Evolutionary conservation across 2,329 filamentous ascomycete species (phyloP).

Genomic region (Trichoderma semiorbis): DNA sequence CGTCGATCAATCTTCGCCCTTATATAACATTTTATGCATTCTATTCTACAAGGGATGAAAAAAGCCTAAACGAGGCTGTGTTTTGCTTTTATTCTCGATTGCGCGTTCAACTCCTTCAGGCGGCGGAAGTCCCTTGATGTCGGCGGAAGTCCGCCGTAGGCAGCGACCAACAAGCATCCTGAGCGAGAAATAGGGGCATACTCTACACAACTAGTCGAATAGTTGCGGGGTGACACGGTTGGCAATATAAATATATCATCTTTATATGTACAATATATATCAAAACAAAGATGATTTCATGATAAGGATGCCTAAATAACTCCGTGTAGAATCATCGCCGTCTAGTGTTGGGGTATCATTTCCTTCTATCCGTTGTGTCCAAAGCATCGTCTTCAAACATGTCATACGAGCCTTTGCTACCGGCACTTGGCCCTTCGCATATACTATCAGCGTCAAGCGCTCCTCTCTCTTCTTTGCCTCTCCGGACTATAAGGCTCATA

Average conservation of each 20-base stretch:
- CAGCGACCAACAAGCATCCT: background rate
- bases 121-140: constrained; percentile 11
- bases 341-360: constrained; percentile 1
- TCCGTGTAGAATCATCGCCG: background rate
- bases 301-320: background rate
- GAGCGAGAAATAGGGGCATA: background rate
- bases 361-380: background rate
- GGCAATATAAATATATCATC: background rate
- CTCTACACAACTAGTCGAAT: background rate
- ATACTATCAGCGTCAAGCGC: background rate
- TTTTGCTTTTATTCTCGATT: background rate
- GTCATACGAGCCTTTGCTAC: background rate
- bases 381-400: background rate
- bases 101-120: background rate
- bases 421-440: background rate
- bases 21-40: background rate
- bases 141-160: constrained; percentile 14
- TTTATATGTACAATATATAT: background rate
- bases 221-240: background rate
- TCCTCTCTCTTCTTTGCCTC: background rate
- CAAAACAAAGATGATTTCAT: background rate
- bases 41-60: background rate
- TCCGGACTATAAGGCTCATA: background rate
- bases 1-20: background rate
- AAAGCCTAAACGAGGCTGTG: background rate